These are phyloP conservation scores for Dentipellis sp. DNA, from an alignment of 768 basidiomycete genomes.

Conservation along the genomic window DNA sequence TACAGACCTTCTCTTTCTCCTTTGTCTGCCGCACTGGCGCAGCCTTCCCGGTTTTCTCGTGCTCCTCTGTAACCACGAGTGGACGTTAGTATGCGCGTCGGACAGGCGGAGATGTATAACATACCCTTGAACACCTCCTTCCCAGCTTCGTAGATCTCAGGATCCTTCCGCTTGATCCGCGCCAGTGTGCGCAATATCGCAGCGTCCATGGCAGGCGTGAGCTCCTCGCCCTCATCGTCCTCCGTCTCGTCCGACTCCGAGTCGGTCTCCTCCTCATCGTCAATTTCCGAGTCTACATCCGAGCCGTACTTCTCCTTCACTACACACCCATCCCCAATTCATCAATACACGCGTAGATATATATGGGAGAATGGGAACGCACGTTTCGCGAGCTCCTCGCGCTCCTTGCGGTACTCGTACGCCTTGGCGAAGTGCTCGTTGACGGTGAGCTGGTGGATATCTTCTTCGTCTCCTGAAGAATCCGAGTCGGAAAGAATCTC, in stretches of 20 bases:
- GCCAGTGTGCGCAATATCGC: constrained; percentile 90
- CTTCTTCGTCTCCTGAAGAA: constrained; percentile 23
- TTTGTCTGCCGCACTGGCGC: constrained; percentile 3
- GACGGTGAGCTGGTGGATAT: constrained; percentile 46
- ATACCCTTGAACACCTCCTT: constrained; percentile 78
- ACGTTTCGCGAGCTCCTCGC: constrained; percentile 78
- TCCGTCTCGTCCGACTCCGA: constrained; percentile 78
- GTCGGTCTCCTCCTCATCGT: constrained; percentile 31
- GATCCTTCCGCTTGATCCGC: constrained; percentile 74
- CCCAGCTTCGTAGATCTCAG: constrained; percentile 67
- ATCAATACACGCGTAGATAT: not conserved
- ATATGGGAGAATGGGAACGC: constrained; percentile 18
- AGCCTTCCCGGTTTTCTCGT: constrained; percentile 34
- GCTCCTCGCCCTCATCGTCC: constrained; percentile 90
- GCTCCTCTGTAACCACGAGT: constrained; percentile 46
- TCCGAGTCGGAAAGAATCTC: constrained; percentile 5
- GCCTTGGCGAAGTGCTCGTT: constrained; percentile 78
- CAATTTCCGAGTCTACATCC: constrained; percentile 40
- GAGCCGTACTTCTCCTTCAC: constrained; percentile 88
- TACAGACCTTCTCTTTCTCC: constrained; percentile 34
- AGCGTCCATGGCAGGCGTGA: constrained; percentile 88
- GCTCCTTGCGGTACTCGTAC: constrained; percentile 73
- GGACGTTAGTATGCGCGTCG: not conserved
- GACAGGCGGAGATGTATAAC: constrained; percentile 2
- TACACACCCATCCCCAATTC: constrained; percentile 20